Evolutionary conservation across 345 rosid species (phyloP), one percentile per base, ranked within the genome.

Genomic region (Theobroma cacao): DNA sequence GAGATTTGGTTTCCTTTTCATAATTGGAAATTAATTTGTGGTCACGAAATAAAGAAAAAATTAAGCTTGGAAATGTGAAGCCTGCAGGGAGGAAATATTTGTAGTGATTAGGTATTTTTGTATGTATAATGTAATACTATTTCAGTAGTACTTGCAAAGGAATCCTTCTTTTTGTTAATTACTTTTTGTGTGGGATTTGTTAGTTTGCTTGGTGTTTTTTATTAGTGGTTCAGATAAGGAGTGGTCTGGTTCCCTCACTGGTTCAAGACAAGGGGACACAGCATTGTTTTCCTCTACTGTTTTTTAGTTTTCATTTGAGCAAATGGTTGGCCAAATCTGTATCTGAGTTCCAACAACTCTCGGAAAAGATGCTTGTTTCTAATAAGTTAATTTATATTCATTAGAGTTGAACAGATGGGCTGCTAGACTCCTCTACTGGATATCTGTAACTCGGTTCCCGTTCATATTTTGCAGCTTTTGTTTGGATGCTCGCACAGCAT

Each of bases 271-370:
- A 72, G 84, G 81, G 20, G 47, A 77, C 80, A 79, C 63, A 13
- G 53, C 22, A n/a, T n/a, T n/a, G n/a, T 8, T 18, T 65, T 60
- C 0, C n/a, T 55, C 53, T 17, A 28, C n/a, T 33, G 22, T 38
- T 50, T 47, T 22, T 45, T n/a, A n/a, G n/a, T n/a, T n/a, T n/a
- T n/a, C n/a, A n/a, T n/a, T n/a, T 52, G 3, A 62, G 66, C 40
- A 18, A 82, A 79, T 77, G 81, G 85, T 79, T 80, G 82, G 85
- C 84, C 86, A 81, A 84, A 87, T 81, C 83, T 48, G 53, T 77
- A 67, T 81, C 82, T 75, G 80, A 75, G 79, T 83, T 78, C 79
- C 77, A 85, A 87, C 86, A 20, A 85, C 82, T 81, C 85, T 65
- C 47, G 22, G 34, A 63, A 74, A 77, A 66, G 82, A 68, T 71